Percentiles rank a stretch among this genome's conserved stretches.
These are phyloP conservation scores for Phaeophleospora eucalypticola DNA, from an alignment of 2,329 filamentous ascomycete genomes.

Conservation along the genomic window DNA sequence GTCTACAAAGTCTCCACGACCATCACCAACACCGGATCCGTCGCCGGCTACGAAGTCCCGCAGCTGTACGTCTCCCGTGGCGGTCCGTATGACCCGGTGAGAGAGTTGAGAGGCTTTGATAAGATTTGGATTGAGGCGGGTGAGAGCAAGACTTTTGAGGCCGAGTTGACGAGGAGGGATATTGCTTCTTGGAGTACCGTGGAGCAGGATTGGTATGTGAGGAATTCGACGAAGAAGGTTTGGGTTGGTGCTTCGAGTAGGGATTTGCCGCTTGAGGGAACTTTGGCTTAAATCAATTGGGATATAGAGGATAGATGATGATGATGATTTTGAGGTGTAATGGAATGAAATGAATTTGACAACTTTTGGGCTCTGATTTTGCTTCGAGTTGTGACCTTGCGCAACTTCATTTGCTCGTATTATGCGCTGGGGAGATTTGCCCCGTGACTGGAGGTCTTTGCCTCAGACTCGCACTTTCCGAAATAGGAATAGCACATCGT, in stretches of 20 bases:
- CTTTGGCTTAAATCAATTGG: slow-evolving; percentile 8
- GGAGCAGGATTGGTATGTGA: slow-evolving; percentile 55
- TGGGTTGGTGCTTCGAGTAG: slow-evolving; percentile 57
- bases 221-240: slow-evolving; percentile 52
- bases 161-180: slow-evolving; percentile 42
- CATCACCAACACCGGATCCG: slow-evolving; percentile 54
- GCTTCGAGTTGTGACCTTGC: no score
- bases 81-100: slow-evolving; percentile 47
- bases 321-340: no score
- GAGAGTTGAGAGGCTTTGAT: slow-evolving; percentile 33
- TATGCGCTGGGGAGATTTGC: no score
- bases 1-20: slow-evolving; percentile 63
- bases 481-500: no score
- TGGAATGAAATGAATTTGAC: no score
- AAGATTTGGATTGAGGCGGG: slow-evolving; percentile 30
- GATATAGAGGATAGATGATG: no score
- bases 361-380: no score
- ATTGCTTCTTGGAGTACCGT: slow-evolving; percentile 49
- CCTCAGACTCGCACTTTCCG: no score
- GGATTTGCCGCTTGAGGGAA: slow-evolving; percentile 40
- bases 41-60: slow-evolving; percentile 50
- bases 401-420: no score
- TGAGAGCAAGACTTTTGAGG: slow-evolving; percentile 30
- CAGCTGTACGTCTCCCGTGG: slow-evolving; percentile 48
- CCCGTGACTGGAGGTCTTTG: no score